Percentiles rank a stretch among this genome's conserved stretches.
Conservation (phyloP, 139 green algal genomes). For the Micractinium sp. region DNA sequence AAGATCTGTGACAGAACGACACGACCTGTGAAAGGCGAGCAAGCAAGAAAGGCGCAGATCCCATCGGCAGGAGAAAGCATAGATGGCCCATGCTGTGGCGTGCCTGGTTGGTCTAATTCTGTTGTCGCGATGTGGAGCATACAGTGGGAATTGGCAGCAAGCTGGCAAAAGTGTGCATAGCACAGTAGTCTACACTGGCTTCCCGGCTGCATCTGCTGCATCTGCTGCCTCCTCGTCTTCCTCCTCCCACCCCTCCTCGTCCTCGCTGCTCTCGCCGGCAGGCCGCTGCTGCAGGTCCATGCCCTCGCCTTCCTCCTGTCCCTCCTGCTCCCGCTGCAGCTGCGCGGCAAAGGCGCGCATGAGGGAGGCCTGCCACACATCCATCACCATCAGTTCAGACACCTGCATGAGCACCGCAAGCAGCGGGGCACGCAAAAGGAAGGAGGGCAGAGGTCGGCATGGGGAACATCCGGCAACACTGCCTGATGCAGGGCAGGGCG, state of each 20-base stretch:
- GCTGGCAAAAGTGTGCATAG: too few relatives aligned
- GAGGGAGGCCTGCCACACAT: constrained; percentile 79
- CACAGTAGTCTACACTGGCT: background rate
- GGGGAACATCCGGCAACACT: too few relatives aligned
- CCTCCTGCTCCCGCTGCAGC: constrained; percentile 45
- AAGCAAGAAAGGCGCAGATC: background rate
- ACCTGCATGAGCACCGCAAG: constrained; percentile 37
- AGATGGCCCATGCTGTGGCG: too few relatives aligned
- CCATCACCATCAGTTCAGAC: constrained; percentile 81
- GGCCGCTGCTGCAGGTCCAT: background rate
- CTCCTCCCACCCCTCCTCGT: background rate
- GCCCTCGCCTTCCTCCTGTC: background rate
- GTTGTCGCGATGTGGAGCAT: too few relatives aligned
- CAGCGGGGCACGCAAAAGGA: too few relatives aligned
- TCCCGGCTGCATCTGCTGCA: background rate
- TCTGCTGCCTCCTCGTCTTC: background rate
- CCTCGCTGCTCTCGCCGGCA: background rate
- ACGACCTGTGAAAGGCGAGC: background rate
- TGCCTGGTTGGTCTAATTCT: too few relatives aligned
- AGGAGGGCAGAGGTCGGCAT: background rate
- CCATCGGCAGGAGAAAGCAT: too few relatives aligned
- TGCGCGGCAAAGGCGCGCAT: constrained; percentile 80
- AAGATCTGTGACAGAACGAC: background rate
- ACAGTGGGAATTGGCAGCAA: too few relatives aligned
- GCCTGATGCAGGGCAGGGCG: too few relatives aligned